Base-by-base conservation (phyloP, 164 flowering plant species). In the Nymphaea thermarum region DNA sequence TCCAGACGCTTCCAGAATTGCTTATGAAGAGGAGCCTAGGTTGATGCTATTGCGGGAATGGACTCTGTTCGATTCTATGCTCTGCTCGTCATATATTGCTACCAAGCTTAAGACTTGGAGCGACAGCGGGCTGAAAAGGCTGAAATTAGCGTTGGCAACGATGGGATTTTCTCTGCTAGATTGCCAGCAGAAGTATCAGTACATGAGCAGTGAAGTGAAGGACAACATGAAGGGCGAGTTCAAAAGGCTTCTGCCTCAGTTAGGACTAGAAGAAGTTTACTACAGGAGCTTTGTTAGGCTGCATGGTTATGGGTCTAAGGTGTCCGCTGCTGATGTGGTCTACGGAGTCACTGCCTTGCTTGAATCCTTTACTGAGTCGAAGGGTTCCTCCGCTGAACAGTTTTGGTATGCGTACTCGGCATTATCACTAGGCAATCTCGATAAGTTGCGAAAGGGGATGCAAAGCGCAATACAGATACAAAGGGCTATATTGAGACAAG, bases 301-400 rank as follows among this genome's bases (percentile, higher is more conserved):
- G 4, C 93, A 91, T 73, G 99, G 99, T 16, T 94, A 88, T 67
- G 86, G 93, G 68, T 88, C 96, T 15, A 87, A 78, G 78, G 87
- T 94, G 3, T 94, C 99, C 43, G 99, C 98, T 59, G 99, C 99
- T 15, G 99, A 93, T 81, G 96, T 87, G 70, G 98, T 89, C 4
- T 89, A 89, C 72, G 97, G 98, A 4, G 86, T 88, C 14, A 93
- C 96, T 5, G 96, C 98, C 44, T 75, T 93, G 73, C 85, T 93
- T 10, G 96, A 93, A 69, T 86, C 96, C 3, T 88, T 79, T 64
- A 77, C 83, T 11, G 81, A 80, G 68, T 74, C 84, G 8, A 88
- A 85, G 65, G 85, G 87, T 43, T 77, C 89, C 4, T 84, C 85
- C 65, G 87, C 97, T 44, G 85, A 84, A 73, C 96, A 85, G 73